Evolutionary conservation across 208 protist species (phyloP).

Genomic region (Wallacemonas rigidus): DNA sequence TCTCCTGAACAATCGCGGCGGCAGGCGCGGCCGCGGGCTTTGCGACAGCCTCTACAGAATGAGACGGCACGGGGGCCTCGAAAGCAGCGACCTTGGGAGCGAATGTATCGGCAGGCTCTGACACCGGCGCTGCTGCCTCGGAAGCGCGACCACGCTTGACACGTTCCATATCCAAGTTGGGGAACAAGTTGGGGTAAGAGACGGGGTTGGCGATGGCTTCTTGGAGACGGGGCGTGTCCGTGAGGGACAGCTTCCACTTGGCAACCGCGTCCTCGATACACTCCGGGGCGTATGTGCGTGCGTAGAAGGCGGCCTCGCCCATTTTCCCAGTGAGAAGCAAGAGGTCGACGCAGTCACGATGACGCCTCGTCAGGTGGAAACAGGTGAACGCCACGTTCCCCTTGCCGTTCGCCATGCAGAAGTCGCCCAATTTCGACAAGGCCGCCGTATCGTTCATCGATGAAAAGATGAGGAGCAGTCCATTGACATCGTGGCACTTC

Average conservation of each 20-base stretch:
- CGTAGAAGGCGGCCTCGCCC: constrained; percentile 96
- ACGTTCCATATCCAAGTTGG: constrained; percentile 29
- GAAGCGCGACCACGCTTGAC: neutral
- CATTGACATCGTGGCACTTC: constrained; percentile 66
- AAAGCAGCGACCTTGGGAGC: too few species aligned
- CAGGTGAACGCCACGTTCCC: constrained; percentile 95
- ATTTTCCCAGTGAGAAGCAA: constrained; percentile 78
- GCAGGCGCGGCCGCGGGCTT: too few species aligned
- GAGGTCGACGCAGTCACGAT: constrained; percentile 89
- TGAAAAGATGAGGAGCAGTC: constrained; percentile 82
- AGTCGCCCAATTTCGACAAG: constrained; percentile 72
- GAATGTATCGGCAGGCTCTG: neutral
- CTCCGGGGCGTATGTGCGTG: constrained; percentile 93
- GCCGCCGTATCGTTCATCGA: constrained; percentile 66
- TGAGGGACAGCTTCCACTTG: constrained; percentile 91
- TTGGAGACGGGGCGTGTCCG: constrained; percentile 62
- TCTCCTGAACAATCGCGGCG: too few species aligned
- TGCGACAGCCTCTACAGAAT: too few species aligned
- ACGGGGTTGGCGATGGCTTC: constrained; percentile 93
- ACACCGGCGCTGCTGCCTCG: neutral
- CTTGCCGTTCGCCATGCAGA: constrained; percentile 66
- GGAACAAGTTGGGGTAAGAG: constrained; percentile 96
- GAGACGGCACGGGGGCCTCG: too few species aligned
- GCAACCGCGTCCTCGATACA: constrained; percentile 75
- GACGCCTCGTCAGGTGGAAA: constrained; percentile 76